Evolutionary conservation across 805 yeast genomes (phyloP).

Genomic region (Tetrapisispora arboricola): DNA sequence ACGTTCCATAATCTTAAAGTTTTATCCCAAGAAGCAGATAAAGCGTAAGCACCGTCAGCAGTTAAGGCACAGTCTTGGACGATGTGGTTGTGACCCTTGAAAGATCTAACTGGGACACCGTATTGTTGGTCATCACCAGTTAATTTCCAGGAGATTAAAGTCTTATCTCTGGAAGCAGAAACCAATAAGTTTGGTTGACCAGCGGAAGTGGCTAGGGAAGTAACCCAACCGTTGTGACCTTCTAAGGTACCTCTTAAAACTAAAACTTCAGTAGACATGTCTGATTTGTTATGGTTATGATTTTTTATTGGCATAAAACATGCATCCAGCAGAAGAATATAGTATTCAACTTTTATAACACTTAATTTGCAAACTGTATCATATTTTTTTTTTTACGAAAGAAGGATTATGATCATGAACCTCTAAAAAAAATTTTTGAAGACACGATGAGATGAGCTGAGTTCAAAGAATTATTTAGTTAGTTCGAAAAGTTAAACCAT

Average conservation of each 20-base stretch:
- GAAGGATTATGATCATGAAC: no score
- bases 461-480: neutral
- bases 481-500: no score
- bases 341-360: neutral
- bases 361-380: neutral
- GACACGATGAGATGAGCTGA: neutral
- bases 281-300: neutral
- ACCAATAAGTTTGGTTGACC: slow-evolving; percentile 96
- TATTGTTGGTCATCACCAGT: slow-evolving; percentile 91
- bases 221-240: slow-evolving; percentile 96
- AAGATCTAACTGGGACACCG: slow-evolving; percentile 97
- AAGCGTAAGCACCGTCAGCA: slow-evolving; percentile 94
- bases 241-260: slow-evolving; percentile 99
- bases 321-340: neutral
- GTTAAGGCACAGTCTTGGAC: slow-evolving; percentile 96
- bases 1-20: slow-evolving; percentile 98
- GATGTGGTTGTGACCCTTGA: slow-evolving; percentile 98
- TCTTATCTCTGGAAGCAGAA: slow-evolving; percentile 98
- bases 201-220: slow-evolving; percentile 95
- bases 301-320: neutral
- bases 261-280: slow-evolving; percentile 59
- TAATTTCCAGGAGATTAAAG: slow-evolving; percentile 96
- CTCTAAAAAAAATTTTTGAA: no score
- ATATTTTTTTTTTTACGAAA: no score
- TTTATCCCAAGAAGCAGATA: slow-evolving; percentile 99